Evolutionary conservation across 257 asterid species (phyloP).

Genomic region (Thymus quinquecostatus): DNA sequence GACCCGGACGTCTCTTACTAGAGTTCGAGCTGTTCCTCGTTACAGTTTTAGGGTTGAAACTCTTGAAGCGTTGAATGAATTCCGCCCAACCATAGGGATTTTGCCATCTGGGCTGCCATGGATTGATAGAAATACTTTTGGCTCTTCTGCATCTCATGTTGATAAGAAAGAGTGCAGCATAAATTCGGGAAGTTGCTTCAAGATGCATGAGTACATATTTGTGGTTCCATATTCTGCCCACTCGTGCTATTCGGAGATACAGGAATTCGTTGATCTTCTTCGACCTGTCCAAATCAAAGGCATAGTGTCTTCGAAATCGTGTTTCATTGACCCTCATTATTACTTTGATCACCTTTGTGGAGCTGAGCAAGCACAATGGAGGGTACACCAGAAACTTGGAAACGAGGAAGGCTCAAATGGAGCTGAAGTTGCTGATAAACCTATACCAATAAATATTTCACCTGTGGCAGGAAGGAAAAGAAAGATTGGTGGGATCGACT

Average conservation of each 20-base stretch:
- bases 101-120: slow-evolving; percentile 95
- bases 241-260: slow-evolving; percentile 81
- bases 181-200: slow-evolving; percentile 23
- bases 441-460: slow-evolving; percentile 30
- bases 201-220: slow-evolving; percentile 48
- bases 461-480: slow-evolving; percentile 43
- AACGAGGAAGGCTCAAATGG: slow-evolving; percentile 38
- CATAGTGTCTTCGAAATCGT: slow-evolving; percentile 62
- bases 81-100: slow-evolving; percentile 77
- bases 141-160: slow-evolving; percentile 33
- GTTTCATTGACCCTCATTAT: slow-evolving; percentile 57
- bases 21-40: slow-evolving; percentile 93
- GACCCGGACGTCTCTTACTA: slow-evolving; percentile 73
- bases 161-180: slow-evolving; percentile 21
- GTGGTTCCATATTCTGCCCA: slow-evolving; percentile 86
- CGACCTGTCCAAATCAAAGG: slow-evolving; percentile 69
- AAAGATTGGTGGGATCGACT: slow-evolving; percentile 39
- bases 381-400: slow-evolving; percentile 44
- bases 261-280: slow-evolving; percentile 70
- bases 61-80: slow-evolving; percentile 59
- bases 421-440: slow-evolving; percentile 36
- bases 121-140: slow-evolving; percentile 41
- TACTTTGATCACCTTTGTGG: slow-evolving; percentile 67
- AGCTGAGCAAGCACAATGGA: slow-evolving; percentile 51
- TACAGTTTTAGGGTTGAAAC: slow-evolving; percentile 80